A percentile compares a stretch with the other conserved stretches of the same genome.
phyloP scores from a whole-genome alignment of 352 stramenopile species.

The Plasmopara viticola region DNA sequence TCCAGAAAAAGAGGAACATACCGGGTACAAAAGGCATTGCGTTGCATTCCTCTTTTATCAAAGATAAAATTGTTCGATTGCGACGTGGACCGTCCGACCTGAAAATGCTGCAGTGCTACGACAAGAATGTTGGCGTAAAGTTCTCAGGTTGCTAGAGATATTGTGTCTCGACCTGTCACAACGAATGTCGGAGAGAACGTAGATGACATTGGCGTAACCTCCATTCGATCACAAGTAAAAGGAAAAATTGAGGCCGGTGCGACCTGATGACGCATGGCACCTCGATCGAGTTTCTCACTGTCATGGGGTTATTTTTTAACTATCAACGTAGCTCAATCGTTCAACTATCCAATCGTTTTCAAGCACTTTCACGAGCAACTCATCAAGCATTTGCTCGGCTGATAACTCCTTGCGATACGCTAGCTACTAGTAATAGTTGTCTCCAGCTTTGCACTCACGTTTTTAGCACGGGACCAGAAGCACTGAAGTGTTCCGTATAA shows the following conservation, averaged over 20 bases:
- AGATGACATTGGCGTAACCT: constrained; percentile 29
- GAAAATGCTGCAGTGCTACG: constrained; percentile 34
- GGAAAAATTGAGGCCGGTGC: background rate
- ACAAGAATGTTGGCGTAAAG: constrained; percentile 50
- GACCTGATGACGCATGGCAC: too few species aligned
- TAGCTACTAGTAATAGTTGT: too few species aligned
- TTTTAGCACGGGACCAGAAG: too few species aligned
- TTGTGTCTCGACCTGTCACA: background rate
- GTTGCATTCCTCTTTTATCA: constrained; percentile 40
- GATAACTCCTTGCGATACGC: too few species aligned
- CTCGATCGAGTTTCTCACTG: too few species aligned
- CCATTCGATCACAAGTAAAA: constrained; percentile 14
- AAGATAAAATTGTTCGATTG: constrained; percentile 44
- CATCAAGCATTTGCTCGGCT: too few species aligned
- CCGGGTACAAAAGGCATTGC: constrained; percentile 30
- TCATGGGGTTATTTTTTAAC: too few species aligned
- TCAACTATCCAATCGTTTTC: too few species aligned
- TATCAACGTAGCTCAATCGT: too few species aligned
- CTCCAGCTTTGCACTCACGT: too few species aligned
- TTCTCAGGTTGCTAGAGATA: constrained; percentile 17
- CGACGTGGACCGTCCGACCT: constrained; percentile 38
- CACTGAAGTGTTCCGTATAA: too few species aligned
- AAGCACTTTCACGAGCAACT: too few species aligned
- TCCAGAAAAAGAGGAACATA: constrained; percentile 23
- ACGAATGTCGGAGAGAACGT: constrained; percentile 13